These are phyloP conservation scores for Bretziella fagacearum DNA, from an alignment of 2,329 filamentous ascomycete species.

Conservation along the genomic window DNA sequence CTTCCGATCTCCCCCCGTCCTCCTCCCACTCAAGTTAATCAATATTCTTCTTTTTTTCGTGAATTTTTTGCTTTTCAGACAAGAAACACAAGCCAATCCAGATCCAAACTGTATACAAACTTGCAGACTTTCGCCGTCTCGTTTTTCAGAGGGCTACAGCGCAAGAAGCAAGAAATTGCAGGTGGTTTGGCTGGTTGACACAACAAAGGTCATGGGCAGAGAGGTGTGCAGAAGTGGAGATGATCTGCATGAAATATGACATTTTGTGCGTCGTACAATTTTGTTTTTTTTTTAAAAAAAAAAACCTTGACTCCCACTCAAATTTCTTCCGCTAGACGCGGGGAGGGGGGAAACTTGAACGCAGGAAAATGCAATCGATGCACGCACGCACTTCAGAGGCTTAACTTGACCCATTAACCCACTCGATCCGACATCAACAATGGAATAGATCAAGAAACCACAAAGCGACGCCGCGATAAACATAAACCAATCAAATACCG, in stretches of 20 bases:
- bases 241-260: constrained; percentile 9
- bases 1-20: too few relatives aligned
- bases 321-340: background rate
- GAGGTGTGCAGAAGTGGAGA: constrained; percentile 7
- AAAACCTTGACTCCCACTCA: background rate
- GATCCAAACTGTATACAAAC: background rate
- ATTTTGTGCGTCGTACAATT: constrained; percentile 8
- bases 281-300: too few relatives aligned
- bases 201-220: constrained; percentile 1
- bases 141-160: constrained; percentile 10
- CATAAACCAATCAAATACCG: background rate
- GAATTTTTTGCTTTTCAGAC: constrained; percentile 8
- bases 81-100: background rate
- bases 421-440: background rate
- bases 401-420: too few relatives aligned
- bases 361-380: background rate
- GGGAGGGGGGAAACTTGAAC: background rate
- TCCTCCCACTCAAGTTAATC: too few relatives aligned
- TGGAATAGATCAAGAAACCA: background rate
- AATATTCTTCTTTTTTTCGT: constrained; percentile 6
- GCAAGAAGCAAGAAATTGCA: constrained; percentile 7
- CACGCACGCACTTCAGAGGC: too few relatives aligned
- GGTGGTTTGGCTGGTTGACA: constrained; percentile 8
- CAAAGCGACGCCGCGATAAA: background rate
- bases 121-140: constrained; percentile 3